phyloP scores from a whole-genome alignment of 257 asterid species.

The Gardenia jasminoides region DNA sequence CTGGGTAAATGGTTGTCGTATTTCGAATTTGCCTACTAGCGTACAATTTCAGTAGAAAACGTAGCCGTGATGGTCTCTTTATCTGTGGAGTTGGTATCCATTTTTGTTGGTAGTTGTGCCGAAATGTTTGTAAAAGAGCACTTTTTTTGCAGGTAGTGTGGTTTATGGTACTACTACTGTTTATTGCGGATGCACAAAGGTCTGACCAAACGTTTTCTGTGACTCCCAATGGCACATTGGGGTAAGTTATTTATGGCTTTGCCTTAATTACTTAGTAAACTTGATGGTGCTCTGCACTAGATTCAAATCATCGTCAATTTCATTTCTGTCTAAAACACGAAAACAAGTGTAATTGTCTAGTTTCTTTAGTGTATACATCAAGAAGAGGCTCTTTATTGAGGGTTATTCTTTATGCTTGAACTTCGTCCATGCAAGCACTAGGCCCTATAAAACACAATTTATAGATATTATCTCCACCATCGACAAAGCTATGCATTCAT shows the following conservation, averaged over 20 bases:
- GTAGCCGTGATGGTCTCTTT: neutral
- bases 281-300: neutral
- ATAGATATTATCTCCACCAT: neutral
- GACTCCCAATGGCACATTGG: constrained; percentile 35
- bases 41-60: neutral
- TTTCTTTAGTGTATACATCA: neutral
- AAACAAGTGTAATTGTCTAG: neutral
- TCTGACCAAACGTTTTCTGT: constrained; percentile 41
- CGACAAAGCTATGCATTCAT: neutral
- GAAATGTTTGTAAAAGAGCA: neutral
- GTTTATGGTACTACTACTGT: constrained; percentile 14
- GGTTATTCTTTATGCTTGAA: neutral
- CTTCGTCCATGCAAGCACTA: neutral
- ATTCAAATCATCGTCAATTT: neutral
- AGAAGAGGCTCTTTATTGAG: neutral
- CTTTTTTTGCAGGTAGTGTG: constrained; percentile 44
- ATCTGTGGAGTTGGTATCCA: neutral
- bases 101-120: neutral
- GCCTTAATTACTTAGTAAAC: neutral
- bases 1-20: neutral
- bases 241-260: constrained; percentile 33
- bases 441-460: neutral
- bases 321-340: neutral
- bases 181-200: constrained; percentile 40
- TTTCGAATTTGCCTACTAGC: neutral